Evolutionary conservation across 345 rosid genomes (phyloP).

Genomic region (Heritiera littoralis): DNA sequence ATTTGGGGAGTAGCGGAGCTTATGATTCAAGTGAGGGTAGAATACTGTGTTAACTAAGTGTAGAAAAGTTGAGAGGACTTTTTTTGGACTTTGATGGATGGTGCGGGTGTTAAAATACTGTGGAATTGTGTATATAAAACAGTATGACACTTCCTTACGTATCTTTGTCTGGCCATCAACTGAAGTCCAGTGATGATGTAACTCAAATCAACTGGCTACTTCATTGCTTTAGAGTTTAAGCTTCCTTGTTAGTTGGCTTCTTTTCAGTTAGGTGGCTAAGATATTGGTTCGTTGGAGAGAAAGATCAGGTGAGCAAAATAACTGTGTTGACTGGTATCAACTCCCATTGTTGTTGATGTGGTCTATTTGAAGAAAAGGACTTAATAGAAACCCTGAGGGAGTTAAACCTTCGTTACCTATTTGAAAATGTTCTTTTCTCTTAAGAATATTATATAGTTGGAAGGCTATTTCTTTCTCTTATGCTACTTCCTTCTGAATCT

Average conservation of each 20-base stretch:
- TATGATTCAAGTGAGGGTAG: background rate
- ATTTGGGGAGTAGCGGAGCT: background rate
- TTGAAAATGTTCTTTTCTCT: background rate
- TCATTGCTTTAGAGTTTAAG: slow-evolving; percentile 12
- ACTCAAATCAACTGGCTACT: background rate
- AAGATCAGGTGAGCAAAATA: slow-evolving; percentile 1
- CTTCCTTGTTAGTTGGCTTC: background rate
- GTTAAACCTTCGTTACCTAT: slow-evolving; percentile 13
- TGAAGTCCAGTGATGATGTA: background rate
- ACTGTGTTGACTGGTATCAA: slow-evolving; percentile 5
- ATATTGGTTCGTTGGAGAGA: background rate
- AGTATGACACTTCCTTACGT: background rate
- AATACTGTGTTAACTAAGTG: background rate
- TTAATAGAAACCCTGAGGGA: background rate
- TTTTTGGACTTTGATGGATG: background rate
- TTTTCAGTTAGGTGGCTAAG: background rate
- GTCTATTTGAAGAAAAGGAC: background rate
- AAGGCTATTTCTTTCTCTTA: background rate
- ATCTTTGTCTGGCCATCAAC: background rate
- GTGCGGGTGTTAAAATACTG: background rate
- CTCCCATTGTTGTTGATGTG: slow-evolving; percentile 1
- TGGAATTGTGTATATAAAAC: background rate
- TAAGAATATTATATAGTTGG: background rate
- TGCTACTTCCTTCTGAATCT: background rate
- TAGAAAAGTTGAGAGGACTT: background rate